A percentile compares a stretch with the other conserved stretches of the same genome.
These are phyloP conservation scores for Tricladium varicosporioides DNA, from an alignment of 2,329 filamentous ascomycete species.

Conservation along the genomic window DNA sequence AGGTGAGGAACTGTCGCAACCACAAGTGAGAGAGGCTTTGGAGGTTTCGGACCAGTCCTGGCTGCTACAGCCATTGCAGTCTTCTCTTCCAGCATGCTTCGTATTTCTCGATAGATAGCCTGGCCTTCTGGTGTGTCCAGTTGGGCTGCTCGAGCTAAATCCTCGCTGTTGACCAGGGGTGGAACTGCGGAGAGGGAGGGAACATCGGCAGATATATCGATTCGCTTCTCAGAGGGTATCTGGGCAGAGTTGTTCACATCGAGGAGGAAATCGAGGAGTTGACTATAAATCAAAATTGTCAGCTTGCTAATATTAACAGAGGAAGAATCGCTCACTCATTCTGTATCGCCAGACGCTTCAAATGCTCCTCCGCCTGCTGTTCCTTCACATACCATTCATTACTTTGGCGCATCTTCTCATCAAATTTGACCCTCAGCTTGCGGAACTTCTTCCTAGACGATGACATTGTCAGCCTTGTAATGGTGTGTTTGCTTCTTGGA, in stretches of 20 bases:
- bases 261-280: slow-evolving; percentile 81
- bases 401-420: slow-evolving; percentile 74
- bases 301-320: not conserved
- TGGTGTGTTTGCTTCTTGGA: slow-evolving; percentile 43
- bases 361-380: slow-evolving; percentile 75
- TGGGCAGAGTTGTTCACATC: slow-evolving; percentile 85
- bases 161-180: slow-evolving; percentile 26
- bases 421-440: slow-evolving; percentile 80
- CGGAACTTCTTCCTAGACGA: slow-evolving; percentile 92
- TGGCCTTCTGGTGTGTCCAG: slow-evolving; percentile 27
- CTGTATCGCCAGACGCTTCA: slow-evolving; percentile 81
- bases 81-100: slow-evolving; percentile 26
- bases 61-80: slow-evolving; percentile 10
- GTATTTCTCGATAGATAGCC: slow-evolving; percentile 29
- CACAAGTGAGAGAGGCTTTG: slow-evolving; percentile 32
- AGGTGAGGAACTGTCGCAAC: slow-evolving; percentile 28
- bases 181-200: slow-evolving; percentile 25
- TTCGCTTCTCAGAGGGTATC: slow-evolving; percentile 70
- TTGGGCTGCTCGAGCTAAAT: slow-evolving; percentile 23
- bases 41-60: slow-evolving; percentile 15
- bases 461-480: slow-evolving; percentile 39
- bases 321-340: slow-evolving; percentile 72
- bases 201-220: slow-evolving; percentile 57
- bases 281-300: slow-evolving; percentile 50
- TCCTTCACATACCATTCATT: slow-evolving; percentile 81